A percentile compares a stretch with the other conserved stretches of the same genome.
These are phyloP conservation scores for Lumnitzera racemosa DNA, from an alignment of 345 rosid species.

Conservation along the genomic window DNA sequence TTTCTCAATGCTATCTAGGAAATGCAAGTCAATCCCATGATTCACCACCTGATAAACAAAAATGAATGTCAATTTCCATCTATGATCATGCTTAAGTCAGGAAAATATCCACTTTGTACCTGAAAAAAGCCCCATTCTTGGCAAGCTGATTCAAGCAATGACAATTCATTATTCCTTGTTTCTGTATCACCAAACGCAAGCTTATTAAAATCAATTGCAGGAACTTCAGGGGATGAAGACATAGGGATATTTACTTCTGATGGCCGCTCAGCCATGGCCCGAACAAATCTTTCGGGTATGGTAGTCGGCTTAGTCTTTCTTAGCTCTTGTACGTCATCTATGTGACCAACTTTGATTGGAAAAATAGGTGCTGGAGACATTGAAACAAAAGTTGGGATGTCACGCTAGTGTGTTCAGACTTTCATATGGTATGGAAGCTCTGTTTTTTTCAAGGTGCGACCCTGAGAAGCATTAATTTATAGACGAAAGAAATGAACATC, in stretches of 20 bases:
- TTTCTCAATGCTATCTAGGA: conserved; percentile 59
- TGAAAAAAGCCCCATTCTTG: conserved; percentile 96
- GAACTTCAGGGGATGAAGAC: conserved; percentile 34
- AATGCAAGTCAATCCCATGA: conserved; percentile 57
- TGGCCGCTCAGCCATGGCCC: conserved; percentile 58
- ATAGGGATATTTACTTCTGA: conserved; percentile 10
- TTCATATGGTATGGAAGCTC: no score
- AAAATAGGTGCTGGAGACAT: conserved; percentile 63
- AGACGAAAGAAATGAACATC: conserved; percentile 6
- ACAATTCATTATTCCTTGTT: conserved; percentile 28
- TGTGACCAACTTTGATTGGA: conserved; percentile 60
- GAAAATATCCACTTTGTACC: conserved; percentile 25
- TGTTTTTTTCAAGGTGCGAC: conserved; percentile 5
- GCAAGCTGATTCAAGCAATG: conserved; percentile 58
- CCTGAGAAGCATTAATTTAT: conserved; percentile 21
- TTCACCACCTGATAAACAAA: conserved; percentile 49
- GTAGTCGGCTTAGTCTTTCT: conserved; percentile 46
- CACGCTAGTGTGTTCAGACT: no score
- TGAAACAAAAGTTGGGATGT: not conserved
- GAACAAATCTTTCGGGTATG: conserved; percentile 70
- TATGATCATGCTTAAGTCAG: not conserved
- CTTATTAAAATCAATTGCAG: conserved; percentile 62
- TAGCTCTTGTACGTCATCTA: conserved; percentile 90
- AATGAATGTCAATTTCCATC: not conserved
- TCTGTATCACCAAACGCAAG: conserved; percentile 32